Evolutionary conservation across 345 rosid genomes (phyloP).

Genomic region (Gynandropsis gynandra): DNA sequence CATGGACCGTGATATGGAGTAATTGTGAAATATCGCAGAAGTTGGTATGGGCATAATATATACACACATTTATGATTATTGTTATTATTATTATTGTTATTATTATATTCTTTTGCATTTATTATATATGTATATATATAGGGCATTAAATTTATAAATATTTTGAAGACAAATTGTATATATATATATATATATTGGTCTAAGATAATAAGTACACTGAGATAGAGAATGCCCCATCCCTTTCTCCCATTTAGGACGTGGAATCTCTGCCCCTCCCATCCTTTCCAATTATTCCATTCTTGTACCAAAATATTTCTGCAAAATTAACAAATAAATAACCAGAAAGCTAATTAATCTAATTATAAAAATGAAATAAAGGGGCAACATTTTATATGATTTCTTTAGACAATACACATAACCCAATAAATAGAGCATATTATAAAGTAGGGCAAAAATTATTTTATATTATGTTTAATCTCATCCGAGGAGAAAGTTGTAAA

Average conservation of each 20-base stretch:
- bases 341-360: slow-evolving; percentile 8
- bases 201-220: slow-evolving; percentile 37
- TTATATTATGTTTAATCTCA: neutral
- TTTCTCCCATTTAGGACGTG: slow-evolving; percentile 50
- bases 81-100: neutral
- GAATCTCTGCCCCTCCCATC: slow-evolving; percentile 84
- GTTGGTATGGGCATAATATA: slow-evolving; percentile 18
- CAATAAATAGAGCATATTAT: slow-evolving; percentile 26
- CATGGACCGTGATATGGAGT: slow-evolving; percentile 14
- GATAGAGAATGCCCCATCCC: slow-evolving; percentile 52
- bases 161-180: too few species aligned
- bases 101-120: neutral
- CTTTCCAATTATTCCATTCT: slow-evolving; percentile 33
- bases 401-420: slow-evolving; percentile 28
- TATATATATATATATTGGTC: slow-evolving; percentile 32
- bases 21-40: slow-evolving; percentile 11
- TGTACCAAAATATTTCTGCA: slow-evolving; percentile 15
- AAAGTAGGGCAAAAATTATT: slow-evolving; percentile 30
- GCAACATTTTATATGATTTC: neutral
- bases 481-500: too few species aligned
- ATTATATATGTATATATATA: slow-evolving; percentile 12
- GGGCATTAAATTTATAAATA: slow-evolving; percentile 6
- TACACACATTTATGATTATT: neutral
- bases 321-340: slow-evolving; percentile 18
- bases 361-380: slow-evolving; percentile 1